A percentile compares a stretch with the other conserved stretches of the same genome.
phyloP scores from a whole-genome alignment of 257 asterid species.

The Solanum chmielewskii region DNA sequence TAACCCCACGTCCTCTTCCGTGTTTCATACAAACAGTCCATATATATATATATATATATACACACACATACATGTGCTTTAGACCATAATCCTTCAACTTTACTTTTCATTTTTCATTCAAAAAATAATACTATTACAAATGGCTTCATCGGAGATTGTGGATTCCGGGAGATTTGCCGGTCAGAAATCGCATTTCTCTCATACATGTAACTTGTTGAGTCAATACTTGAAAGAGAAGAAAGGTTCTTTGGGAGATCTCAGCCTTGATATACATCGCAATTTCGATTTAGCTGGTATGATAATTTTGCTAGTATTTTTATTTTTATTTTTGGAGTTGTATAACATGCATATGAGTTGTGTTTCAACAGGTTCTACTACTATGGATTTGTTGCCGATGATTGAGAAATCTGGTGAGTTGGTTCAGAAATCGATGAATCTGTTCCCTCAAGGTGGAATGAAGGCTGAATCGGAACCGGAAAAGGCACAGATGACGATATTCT shows the following conservation, averaged over 20 bases:
- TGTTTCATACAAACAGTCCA: neutral
- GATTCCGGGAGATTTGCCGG: conserved; percentile 42
- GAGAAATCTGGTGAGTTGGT: conserved; percentile 13
- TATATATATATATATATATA: neutral
- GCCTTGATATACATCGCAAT: conserved; percentile 34
- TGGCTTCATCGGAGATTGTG: conserved; percentile 40
- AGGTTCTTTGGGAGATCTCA: conserved; percentile 58
- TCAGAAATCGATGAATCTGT: conserved; percentile 1
- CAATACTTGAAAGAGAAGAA: conserved; percentile 62
- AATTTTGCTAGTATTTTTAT: neutral
- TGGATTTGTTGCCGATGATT: conserved; percentile 29
- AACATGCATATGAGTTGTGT: neutral
- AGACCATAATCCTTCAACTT: neutral
- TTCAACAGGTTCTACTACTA: conserved; percentile 26
- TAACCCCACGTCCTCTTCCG: neutral
- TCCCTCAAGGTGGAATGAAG: neutral
- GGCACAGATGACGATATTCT: conserved; percentile 19
- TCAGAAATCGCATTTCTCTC: conserved; percentile 52
- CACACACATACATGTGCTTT: neutral
- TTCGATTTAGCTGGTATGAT: conserved; percentile 29
- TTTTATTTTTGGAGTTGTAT: neutral
- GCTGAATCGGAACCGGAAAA: neutral
- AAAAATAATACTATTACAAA: neutral
- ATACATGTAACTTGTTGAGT: conserved; percentile 57
- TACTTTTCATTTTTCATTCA: neutral